phyloP scores from a whole-genome alignment of 257 asterid species.

The Solanum appendiculatum region DNA sequence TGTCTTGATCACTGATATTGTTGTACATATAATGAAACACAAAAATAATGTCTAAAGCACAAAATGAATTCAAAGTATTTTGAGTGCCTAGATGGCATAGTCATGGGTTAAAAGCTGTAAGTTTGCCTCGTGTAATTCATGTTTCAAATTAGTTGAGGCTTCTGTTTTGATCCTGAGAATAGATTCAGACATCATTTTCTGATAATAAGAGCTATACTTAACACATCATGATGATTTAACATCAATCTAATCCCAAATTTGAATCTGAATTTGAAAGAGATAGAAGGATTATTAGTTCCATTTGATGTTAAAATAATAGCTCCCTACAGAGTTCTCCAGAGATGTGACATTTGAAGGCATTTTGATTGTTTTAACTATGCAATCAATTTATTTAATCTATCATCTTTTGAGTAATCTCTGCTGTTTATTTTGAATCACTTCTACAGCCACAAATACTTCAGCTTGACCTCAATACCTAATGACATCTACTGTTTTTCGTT shows the following conservation, averaged over 20 bases:
- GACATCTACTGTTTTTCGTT: background rate
- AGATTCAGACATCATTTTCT: background rate
- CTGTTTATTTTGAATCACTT: background rate
- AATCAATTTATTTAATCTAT: background rate
- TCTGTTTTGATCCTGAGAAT: background rate
- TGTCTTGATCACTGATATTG: background rate
- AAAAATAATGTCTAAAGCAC: background rate
- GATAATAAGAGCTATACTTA: background rate
- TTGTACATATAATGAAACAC: background rate
- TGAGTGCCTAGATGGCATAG: background rate
- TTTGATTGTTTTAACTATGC: background rate
- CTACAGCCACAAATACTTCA: background rate
- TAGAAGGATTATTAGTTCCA: background rate
- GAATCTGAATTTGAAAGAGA: background rate
- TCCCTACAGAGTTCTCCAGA: background rate
- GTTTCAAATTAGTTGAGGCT: background rate
- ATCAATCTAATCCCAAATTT: background rate
- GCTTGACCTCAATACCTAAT: background rate
- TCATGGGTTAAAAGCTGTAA: background rate
- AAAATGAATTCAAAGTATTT: background rate
- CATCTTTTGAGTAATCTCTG: background rate
- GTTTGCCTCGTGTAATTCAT: background rate
- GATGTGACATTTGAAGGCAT: background rate
- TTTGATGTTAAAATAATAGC: background rate
- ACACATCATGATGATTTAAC: background rate